A percentile compares a stretch with the other conserved stretches of the same genome.
Evolutionary conservation across 2,329 filamentous ascomycete genomes (phyloP).

Genomic region (Diaporthe amygdali): DNA sequence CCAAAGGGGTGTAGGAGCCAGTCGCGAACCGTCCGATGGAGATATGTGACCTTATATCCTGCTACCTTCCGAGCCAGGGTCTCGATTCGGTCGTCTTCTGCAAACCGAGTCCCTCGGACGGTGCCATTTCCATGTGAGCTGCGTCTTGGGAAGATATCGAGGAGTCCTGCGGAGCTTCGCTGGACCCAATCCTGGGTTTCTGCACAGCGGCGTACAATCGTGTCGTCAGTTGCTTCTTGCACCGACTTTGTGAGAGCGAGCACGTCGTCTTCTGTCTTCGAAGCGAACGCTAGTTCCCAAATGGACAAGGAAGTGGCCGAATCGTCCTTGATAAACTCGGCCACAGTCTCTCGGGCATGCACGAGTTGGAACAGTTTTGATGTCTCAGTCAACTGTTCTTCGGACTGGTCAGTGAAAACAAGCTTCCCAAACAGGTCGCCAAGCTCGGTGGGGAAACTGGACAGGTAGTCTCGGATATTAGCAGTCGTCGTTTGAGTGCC

Average conservation of each 20-base stretch:
- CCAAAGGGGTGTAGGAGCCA: constrained; percentile 33
- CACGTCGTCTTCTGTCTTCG: constrained; percentile 28
- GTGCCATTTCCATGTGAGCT: background rate
- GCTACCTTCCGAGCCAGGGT: background rate
- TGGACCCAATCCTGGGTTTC: constrained; percentile 15
- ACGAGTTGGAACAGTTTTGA: constrained; percentile 37
- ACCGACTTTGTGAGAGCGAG: constrained; percentile 26
- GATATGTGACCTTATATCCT: constrained; percentile 36
- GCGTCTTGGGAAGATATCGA: constrained; percentile 1
- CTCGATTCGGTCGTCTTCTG: background rate
- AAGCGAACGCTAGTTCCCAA: constrained; percentile 40
- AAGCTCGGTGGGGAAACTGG: constrained; percentile 32
- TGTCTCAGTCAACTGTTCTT: constrained; percentile 27
- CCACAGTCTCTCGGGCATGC: constrained; percentile 36
- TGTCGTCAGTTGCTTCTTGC: constrained; percentile 28
- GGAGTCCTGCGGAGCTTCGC: constrained; percentile 13
- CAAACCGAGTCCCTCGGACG: background rate
- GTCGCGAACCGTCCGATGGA: constrained; percentile 41
- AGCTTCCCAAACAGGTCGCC: constrained; percentile 37
- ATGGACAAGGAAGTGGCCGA: constrained; percentile 36
- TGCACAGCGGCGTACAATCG: constrained; percentile 19
- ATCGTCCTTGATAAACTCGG: constrained; percentile 39
- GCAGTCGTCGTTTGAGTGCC: constrained; percentile 4
- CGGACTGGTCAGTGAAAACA: constrained; percentile 34
- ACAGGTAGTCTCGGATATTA: constrained; percentile 18